Evolutionary conservation across 2,329 filamentous ascomycete genomes (phyloP).

Genomic region (Neocucurbitaria cava): DNA sequence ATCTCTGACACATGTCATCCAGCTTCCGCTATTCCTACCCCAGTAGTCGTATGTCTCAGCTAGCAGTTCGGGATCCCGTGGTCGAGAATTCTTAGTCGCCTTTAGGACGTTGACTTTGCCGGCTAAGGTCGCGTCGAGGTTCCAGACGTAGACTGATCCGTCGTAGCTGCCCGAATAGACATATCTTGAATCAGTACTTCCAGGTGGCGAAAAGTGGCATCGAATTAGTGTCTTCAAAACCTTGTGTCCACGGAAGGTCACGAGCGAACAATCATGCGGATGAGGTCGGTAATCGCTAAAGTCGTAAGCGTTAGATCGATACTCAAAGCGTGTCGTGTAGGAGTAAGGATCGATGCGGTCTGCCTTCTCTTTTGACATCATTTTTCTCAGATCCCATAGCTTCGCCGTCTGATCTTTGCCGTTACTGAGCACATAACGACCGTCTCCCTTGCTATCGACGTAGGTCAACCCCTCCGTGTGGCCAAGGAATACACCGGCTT

Average conservation of each 20-base stretch:
- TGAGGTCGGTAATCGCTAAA: constrained; percentile 73
- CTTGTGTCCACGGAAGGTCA: constrained; percentile 90
- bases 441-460: constrained; percentile 83
- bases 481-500: constrained; percentile 69
- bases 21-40: constrained; percentile 63
- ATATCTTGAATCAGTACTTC: constrained; percentile 86
- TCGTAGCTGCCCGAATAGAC: constrained; percentile 93
- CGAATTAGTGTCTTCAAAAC: constrained; percentile 90
- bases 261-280: constrained; percentile 85
- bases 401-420: constrained; percentile 98
- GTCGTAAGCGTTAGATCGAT: constrained; percentile 72
- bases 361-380: constrained; percentile 75
- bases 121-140: constrained; percentile 86
- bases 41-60: constrained; percentile 64
- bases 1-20: constrained; percentile 84
- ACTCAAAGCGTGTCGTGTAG: constrained; percentile 73
- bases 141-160: constrained; percentile 90
- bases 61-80: constrained; percentile 59
- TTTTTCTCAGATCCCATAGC: constrained; percentile 92
- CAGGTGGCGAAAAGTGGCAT: constrained; percentile 91
- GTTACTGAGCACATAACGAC: constrained; percentile 89
- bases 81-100: constrained; percentile 70
- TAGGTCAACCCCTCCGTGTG: constrained; percentile 72
- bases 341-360: constrained; percentile 62
- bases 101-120: constrained; percentile 77